These are phyloP conservation scores for Cyclotella baltica DNA, from an alignment of 108 stramenopile genomes.

Conservation along the genomic window DNA sequence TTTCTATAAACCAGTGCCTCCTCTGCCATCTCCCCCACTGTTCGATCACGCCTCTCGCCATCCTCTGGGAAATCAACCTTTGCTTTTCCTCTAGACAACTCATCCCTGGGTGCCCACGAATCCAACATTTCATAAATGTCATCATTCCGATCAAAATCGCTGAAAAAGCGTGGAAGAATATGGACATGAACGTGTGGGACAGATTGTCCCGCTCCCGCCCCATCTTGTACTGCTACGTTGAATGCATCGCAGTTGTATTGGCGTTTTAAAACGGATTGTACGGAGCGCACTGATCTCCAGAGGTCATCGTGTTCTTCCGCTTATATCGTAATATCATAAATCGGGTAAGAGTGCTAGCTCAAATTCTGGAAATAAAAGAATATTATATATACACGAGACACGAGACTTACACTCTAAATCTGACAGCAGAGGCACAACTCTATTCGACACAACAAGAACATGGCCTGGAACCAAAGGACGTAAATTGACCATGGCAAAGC, in stretches of 20 bases:
- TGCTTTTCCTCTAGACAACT: constrained; percentile 39
- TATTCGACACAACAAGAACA: constrained; percentile 78
- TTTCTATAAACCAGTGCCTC: constrained; percentile 73
- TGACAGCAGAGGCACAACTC: constrained; percentile 62
- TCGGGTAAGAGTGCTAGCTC: too few relatives aligned
- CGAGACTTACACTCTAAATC: constrained; percentile 52
- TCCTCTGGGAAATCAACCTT: constrained; percentile 80
- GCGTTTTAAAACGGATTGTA: constrained; percentile 66
- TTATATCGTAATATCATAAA: background rate
- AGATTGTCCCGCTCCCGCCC: constrained; percentile 79
- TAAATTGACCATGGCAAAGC: constrained; percentile 87
- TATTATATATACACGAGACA: background rate
- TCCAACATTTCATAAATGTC: constrained; percentile 87
- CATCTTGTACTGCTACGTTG: constrained; percentile 94
- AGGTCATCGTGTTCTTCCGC: constrained; percentile 82
- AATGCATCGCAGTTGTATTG: constrained; percentile 70
- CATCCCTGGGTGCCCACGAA: constrained; percentile 80
- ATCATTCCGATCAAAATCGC: constrained; percentile 86
- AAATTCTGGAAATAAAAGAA: background rate
- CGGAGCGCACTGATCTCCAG: constrained; percentile 76
- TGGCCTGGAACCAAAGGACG: constrained; percentile 91
- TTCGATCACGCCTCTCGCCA: constrained; percentile 78
- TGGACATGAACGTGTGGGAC: constrained; percentile 95
- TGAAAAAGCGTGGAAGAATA: constrained; percentile 73
- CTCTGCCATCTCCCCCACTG: constrained; percentile 76